Conservation (phyloP, 2,329 filamentous ascomycete species). For the Colletotrichum musicola region DNA sequence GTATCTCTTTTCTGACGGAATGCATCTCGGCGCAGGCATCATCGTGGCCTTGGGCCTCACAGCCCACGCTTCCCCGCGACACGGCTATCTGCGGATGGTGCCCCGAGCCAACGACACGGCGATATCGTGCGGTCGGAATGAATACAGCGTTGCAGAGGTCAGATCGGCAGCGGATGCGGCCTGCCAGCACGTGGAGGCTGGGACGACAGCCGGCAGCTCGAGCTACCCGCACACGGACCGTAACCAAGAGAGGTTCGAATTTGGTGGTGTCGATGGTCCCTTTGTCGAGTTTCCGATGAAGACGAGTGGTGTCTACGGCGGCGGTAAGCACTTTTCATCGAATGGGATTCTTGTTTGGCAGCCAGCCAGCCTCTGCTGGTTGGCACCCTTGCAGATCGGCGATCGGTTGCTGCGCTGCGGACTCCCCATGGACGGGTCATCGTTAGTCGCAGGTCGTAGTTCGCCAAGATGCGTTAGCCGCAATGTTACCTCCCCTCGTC, state of each 20-base stretch:
- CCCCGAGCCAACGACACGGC: slow-evolving; percentile 14
- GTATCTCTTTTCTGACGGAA: background rate
- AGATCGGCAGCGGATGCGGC: slow-evolving; percentile 63
- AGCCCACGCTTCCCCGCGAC: slow-evolving; percentile 46
- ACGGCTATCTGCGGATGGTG: slow-evolving; percentile 48
- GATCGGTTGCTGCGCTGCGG: slow-evolving; percentile 25
- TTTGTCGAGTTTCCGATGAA: slow-evolving; percentile 75
- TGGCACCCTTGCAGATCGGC: slow-evolving; percentile 25
- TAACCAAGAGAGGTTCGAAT: slow-evolving; percentile 73
- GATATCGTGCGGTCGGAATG: slow-evolving; percentile 62
- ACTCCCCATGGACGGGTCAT: slow-evolving; percentile 2
- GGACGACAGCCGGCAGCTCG: slow-evolving; percentile 50
- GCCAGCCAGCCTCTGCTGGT: background rate
- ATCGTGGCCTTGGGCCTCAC: slow-evolving; percentile 30
- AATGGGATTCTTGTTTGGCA: slow-evolving; percentile 4
- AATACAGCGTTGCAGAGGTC: slow-evolving; percentile 64
- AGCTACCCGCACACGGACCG: slow-evolving; percentile 71
- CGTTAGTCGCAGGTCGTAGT: slow-evolving; percentile 11
- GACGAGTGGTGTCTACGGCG: slow-evolving; percentile 64
- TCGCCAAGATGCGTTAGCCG: slow-evolving; percentile 22
- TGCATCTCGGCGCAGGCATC: slow-evolving; percentile 28
- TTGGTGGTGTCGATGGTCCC: slow-evolving; percentile 64
- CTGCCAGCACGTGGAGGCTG: slow-evolving; percentile 61
- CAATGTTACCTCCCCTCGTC: slow-evolving; percentile 3
- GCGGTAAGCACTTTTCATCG: slow-evolving; percentile 56